Evolutionary conservation across 2,329 filamentous ascomycete genomes (phyloP).

Genomic region (Aspergillus alliaceus): DNA sequence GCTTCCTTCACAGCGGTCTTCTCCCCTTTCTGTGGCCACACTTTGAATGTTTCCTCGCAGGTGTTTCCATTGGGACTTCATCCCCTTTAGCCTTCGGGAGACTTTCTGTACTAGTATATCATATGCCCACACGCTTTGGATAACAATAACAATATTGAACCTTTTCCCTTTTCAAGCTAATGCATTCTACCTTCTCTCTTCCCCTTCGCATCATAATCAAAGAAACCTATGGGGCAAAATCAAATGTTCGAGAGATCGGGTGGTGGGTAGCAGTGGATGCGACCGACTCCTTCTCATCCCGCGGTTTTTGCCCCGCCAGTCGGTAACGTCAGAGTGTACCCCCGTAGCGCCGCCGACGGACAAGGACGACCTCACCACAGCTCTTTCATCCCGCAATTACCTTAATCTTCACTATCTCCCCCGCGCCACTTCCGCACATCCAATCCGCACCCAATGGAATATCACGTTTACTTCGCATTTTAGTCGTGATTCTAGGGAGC

Average conservation of each 20-base stretch:
- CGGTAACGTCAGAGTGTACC: conserved; percentile 27
- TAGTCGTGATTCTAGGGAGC: not conserved
- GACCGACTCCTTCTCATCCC: not conserved
- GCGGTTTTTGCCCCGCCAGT: conserved; percentile 21
- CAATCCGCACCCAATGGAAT: conserved; percentile 1
- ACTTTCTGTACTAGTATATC: conserved; percentile 22
- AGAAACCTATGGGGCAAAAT: not conserved
- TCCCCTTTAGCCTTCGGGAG: not conserved
- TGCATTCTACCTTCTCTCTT: not conserved
- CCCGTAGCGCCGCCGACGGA: conserved; percentile 14
- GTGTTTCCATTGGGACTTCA: not conserved
- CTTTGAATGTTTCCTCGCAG: not conserved
- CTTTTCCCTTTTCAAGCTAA: not conserved
- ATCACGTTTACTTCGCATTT: conserved; percentile 3
- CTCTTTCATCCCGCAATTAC: conserved; percentile 1
- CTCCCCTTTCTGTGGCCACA: not conserved
- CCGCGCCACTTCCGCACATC: not conserved
- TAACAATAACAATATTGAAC: conserved; percentile 10
- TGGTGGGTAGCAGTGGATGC: not conserved
- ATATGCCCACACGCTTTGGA: conserved; percentile 13
- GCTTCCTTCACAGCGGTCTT: not conserved
- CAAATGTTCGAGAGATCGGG: not conserved
- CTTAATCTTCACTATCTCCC: not conserved
- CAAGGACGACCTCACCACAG: not conserved
- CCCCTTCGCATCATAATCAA: not conserved